Conservation (phyloP, 345 rosid genomes). For the Acer saccharum region DNA sequence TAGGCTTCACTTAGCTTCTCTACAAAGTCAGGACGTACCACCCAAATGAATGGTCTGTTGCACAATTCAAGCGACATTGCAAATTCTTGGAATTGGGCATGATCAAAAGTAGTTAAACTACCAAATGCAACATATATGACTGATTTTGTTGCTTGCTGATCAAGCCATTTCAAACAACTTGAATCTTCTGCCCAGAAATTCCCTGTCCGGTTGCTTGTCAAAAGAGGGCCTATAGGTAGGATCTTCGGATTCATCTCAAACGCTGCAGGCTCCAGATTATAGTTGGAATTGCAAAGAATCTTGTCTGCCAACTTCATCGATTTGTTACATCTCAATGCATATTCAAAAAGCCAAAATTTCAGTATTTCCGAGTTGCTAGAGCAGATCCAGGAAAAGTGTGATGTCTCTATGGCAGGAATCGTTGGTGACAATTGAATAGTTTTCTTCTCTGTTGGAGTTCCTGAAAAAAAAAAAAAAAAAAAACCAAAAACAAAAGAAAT, state of each 20-base stretch:
- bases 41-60: conserved; percentile 19
- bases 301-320: conserved; percentile 34
- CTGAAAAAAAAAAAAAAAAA: neutral
- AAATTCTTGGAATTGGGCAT: conserved; percentile 29
- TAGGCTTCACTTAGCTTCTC: conserved; percentile 6
- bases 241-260: neutral
- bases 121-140: conserved; percentile 45
- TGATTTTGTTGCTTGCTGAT: conserved; percentile 26
- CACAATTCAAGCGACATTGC: conserved; percentile 32
- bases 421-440: neutral
- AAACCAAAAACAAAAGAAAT: too few species aligned
- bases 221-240: conserved; percentile 33
- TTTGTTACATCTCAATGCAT: conserved; percentile 17
- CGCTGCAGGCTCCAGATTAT: conserved; percentile 36
- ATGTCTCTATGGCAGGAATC: neutral
- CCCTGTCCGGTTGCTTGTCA: neutral
- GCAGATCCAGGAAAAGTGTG: neutral
- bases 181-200: conserved; percentile 32
- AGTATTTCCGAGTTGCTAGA: conserved; percentile 17
- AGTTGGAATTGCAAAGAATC: conserved; percentile 37
- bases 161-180: conserved; percentile 35
- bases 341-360: conserved; percentile 25
- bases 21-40: conserved; percentile 7
- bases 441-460: neutral
- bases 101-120: conserved; percentile 26